A percentile compares a stretch with the other conserved stretches of the same genome.
Conservation (phyloP, 495 filamentous ascomycete species). For the Cryomyces minteri region DNA sequence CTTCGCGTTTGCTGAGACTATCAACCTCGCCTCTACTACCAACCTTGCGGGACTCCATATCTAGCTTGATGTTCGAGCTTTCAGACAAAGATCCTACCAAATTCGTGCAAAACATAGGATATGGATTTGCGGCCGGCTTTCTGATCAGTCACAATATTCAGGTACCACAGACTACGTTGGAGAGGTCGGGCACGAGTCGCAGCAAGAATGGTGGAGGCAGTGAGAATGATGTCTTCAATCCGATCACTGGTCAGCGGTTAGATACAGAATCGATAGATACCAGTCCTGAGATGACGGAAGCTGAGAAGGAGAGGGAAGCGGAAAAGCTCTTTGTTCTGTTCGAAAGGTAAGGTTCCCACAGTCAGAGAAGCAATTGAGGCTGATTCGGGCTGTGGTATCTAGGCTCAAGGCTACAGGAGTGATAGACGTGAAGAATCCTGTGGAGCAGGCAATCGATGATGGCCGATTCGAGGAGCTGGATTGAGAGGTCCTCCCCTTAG, state of each 20-base stretch:
- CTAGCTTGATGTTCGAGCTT: constrained; percentile 67
- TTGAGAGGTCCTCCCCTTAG: no score
- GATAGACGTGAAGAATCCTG: constrained; percentile 69
- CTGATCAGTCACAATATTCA: constrained; percentile 64
- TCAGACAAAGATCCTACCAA: constrained; percentile 36
- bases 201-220: constrained; percentile 11
- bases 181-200: constrained; percentile 30
- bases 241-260: constrained; percentile 73
- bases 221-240: constrained; percentile 40
- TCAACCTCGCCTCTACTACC: constrained; percentile 53
- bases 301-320: constrained; percentile 85
- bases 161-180: constrained; percentile 46
- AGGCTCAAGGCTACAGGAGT: constrained; percentile 73
- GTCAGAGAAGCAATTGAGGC: constrained; percentile 1
- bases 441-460: constrained; percentile 52
- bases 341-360: constrained; percentile 41
- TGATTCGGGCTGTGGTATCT: not conserved
- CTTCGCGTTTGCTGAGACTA: constrained; percentile 63
- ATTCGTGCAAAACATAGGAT: constrained; percentile 32
- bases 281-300: constrained; percentile 60
- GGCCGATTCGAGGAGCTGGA: constrained; percentile 63
- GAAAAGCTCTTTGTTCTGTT: constrained; percentile 89
- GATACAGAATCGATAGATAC: constrained; percentile 37
- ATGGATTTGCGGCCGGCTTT: constrained; percentile 83
- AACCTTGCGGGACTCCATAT: constrained; percentile 55